Evolutionary conservation across 345 rosid genomes (phyloP).

Genomic region (Populus euphratica): DNA sequence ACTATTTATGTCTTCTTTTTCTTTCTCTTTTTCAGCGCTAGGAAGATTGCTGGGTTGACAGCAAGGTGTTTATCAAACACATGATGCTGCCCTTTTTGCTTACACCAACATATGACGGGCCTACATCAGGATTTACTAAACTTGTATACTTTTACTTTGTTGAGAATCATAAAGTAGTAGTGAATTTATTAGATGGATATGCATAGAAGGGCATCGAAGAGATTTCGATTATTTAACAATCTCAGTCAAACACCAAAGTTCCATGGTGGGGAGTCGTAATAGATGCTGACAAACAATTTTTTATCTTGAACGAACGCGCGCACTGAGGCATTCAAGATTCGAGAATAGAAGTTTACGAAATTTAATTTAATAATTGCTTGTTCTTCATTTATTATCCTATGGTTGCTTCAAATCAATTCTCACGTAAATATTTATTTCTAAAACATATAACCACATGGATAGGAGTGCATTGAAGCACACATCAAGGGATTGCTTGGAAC

Average conservation of each 20-base stretch:
- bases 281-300: slow-evolving; percentile 21
- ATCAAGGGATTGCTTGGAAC: slow-evolving; percentile 40
- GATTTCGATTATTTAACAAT: neutral
- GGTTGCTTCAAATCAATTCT: neutral
- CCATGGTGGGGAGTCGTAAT: slow-evolving; percentile 15
- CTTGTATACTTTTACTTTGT: neutral
- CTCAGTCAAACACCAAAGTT: slow-evolving; percentile 22
- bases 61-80: neutral
- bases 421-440: slow-evolving; percentile 6
- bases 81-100: neutral
- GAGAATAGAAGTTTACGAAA: slow-evolving; percentile 44
- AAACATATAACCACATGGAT: slow-evolving; percentile 40
- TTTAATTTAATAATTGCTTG: neutral
- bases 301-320: neutral
- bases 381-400: slow-evolving; percentile 8
- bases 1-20: too few relatives aligned
- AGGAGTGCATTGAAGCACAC: slow-evolving; percentile 41
- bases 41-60: neutral
- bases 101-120: neutral
- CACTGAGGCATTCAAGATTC: slow-evolving; percentile 33
- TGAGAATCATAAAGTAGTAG: too few relatives aligned
- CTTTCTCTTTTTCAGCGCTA: too few relatives aligned
- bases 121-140: neutral
- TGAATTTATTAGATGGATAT: too few relatives aligned
- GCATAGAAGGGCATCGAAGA: neutral